Conservation (phyloP, 805 yeast species). For the Nakazawaea anatomiae region DNA sequence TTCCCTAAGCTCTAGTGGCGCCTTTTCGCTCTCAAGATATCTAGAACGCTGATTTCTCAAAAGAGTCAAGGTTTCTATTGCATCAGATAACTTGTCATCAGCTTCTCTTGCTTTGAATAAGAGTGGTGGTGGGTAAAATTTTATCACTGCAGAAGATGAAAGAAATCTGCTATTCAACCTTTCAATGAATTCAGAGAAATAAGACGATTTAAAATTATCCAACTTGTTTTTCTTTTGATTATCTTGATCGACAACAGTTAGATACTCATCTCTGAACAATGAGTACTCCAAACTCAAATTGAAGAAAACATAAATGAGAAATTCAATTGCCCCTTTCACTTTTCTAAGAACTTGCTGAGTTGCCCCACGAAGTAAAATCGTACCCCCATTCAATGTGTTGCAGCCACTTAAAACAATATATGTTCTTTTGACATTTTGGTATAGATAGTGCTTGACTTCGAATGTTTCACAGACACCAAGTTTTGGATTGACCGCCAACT, state of each 20-base stretch:
- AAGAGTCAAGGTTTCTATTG: constrained; percentile 13
- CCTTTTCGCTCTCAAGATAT: background rate
- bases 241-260: constrained; percentile 31
- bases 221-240: constrained; percentile 9
- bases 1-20: too few relatives aligned
- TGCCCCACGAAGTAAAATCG: constrained; percentile 82
- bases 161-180: constrained; percentile 46
- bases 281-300: constrained; percentile 77
- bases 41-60: constrained; percentile 7
- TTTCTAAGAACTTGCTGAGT: constrained; percentile 53
- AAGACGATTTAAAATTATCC: constrained; percentile 15
- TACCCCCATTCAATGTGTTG: constrained; percentile 67
- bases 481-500: constrained; percentile 62
- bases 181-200: constrained; percentile 23
- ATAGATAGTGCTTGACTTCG: constrained; percentile 62
- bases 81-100: constrained; percentile 31
- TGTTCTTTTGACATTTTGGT: constrained; percentile 53
- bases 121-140: constrained; percentile 64
- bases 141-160: constrained; percentile 82
- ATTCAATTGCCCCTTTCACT: constrained; percentile 73
- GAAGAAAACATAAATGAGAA: constrained; percentile 72
- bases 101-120: constrained; percentile 48
- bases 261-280: constrained; percentile 63
- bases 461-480: constrained; percentile 73
- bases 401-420: constrained; percentile 80